Evolutionary conservation across 1,139 yeast genomes (phyloP).

Genomic region (Meyerozyma sp.): DNA sequence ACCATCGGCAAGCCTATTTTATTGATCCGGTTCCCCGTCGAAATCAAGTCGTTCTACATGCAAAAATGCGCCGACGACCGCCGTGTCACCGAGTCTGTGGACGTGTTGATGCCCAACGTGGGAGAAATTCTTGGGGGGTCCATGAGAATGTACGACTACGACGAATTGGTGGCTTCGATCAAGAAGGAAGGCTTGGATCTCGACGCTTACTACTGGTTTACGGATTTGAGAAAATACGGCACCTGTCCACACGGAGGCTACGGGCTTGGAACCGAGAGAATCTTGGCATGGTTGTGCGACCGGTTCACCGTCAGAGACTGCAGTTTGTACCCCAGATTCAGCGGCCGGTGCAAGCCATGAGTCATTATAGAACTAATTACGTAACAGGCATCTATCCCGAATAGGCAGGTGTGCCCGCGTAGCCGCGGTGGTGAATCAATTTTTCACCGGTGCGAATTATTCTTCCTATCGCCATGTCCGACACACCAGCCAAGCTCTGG

Average conservation of each 20-base stretch:
- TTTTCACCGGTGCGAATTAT: background rate
- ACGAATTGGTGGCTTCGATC: conserved; percentile 84
- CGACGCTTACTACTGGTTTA: conserved; percentile 87
- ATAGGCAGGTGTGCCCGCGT: background rate
- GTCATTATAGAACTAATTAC: conserved; percentile 1
- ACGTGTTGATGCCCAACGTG: conserved; percentile 96
- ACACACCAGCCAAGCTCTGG: conserved; percentile 72
- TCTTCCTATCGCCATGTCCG: conserved; percentile 13
- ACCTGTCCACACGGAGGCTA: conserved; percentile 99
- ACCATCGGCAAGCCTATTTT: conserved; percentile 87
- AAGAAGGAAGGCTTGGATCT: conserved; percentile 86
- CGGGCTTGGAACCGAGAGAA: conserved; percentile 97
- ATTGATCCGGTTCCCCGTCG: conserved; percentile 92
- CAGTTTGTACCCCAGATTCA: conserved; percentile 93
- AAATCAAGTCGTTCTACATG: conserved; percentile 97
- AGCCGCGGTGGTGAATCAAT: conserved; percentile 1
- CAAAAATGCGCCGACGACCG: conserved; percentile 85
- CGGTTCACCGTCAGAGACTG: conserved; percentile 98
- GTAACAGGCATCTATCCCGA: background rate
- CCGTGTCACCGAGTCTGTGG: conserved; percentile 96
- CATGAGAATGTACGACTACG: conserved; percentile 85
- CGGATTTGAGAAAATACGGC: conserved; percentile 94
- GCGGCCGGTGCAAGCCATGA: conserved; percentile 96
- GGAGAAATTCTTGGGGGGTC: conserved; percentile 99
- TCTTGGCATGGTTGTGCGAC: conserved; percentile 96